phyloP scores from a whole-genome alignment of 1,284 basidiomycete species.

The Ceratobasidium sp. region DNA sequence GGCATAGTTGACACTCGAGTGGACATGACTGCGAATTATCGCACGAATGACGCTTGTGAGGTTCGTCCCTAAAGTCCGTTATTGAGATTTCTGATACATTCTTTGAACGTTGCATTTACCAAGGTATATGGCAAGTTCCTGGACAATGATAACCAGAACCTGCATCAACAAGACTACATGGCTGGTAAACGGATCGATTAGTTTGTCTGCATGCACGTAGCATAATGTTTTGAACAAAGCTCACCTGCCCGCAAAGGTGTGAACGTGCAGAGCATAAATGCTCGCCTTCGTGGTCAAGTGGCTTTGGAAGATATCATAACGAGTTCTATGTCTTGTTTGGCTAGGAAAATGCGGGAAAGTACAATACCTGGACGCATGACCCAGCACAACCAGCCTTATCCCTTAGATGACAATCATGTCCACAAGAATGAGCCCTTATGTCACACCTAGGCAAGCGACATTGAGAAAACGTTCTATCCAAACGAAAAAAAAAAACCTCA shows the following conservation, averaged over 20 bases:
- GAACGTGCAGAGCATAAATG: slow-evolving; percentile 68
- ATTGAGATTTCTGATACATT: slow-evolving; percentile 58
- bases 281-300: slow-evolving; percentile 63
- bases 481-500: slow-evolving; percentile 51
- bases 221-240: slow-evolving; percentile 23
- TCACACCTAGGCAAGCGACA: slow-evolving; percentile 10
- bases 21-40: slow-evolving; percentile 64
- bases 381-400: slow-evolving; percentile 18
- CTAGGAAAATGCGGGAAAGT: no score
- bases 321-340: no score
- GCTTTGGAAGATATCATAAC: slow-evolving; percentile 53
- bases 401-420: slow-evolving; percentile 22
- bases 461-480: not conserved
- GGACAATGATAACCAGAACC: slow-evolving; percentile 59
- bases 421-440: slow-evolving; percentile 36
- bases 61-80: slow-evolving; percentile 60
- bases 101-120: slow-evolving; percentile 55
- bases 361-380: no score
- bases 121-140: slow-evolving; percentile 62
- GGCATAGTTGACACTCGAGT: slow-evolving; percentile 67
- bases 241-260: slow-evolving; percentile 69
- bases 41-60: slow-evolving; percentile 1
- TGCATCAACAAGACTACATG: slow-evolving; percentile 61
- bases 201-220: not conserved
- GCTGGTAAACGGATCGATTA: slow-evolving; percentile 55